Base-by-base conservation (phyloP, 805 yeast genomes). In the Metschnikowia picachoensis region DNA sequence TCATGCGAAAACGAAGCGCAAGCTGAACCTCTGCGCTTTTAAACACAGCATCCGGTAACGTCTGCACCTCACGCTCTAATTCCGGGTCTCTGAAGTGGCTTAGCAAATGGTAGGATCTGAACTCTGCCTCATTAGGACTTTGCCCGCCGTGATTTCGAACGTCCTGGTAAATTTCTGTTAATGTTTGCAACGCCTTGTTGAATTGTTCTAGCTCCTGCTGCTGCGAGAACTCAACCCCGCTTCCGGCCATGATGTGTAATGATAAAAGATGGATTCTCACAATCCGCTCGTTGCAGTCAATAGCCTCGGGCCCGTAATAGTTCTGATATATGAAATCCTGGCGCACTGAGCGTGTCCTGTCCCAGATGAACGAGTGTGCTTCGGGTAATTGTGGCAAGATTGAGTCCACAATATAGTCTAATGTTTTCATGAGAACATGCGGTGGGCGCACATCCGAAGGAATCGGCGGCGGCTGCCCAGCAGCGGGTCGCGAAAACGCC, bases 391-490 rank as follows among this genome's bases (percentile, higher is more conserved):
- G 72, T 0, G 78, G 78, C 12, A 92, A 63, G 1, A 85, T 64
- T 35, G 79, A 75, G 15, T 80, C 80, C 8, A 88, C 77, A 31
- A 94, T 73, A 61, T 87, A 88, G 48, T 85, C 74, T 49, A 94
- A 66, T 0, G 97, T 83, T 31, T 72, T 58, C 11, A 74, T 76
- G 35, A 94, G 66, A 1, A 91, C 72, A 44, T 76, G 77, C 0
- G 99, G 99, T 1, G 99, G 96, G 50, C 99, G 75, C 3, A 94
- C 99, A 62, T 94, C 99, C 1, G 97, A 89, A 0, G 99, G 99
- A 47, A 94, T 70, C 3, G 98, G 95, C 2, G 97, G 98, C 1
- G 97, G 96, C 56, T 94, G 97, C 7, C 98, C 99, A 0, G 98
- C 97, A 14, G 96, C 96, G 0, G 99, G 97, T 56, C 99, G 74